Conservation (phyloP, 192 early-diverging fungal species). For the Podochytrium sp. region DNA sequence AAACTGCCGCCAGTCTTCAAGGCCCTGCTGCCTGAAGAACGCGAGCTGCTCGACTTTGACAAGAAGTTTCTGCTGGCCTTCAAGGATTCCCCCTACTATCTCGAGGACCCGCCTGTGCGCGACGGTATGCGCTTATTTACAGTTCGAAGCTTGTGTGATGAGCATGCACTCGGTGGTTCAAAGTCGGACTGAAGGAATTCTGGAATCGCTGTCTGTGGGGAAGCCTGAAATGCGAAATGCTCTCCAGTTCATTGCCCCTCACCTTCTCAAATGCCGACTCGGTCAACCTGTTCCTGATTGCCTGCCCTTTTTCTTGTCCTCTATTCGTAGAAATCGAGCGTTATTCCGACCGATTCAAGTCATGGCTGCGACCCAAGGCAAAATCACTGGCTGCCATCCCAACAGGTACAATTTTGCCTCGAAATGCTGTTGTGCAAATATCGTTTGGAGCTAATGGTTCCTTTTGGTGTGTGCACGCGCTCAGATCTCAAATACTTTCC, state of each 20-base stretch:
- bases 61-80: constrained; percentile 14
- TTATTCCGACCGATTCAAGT: constrained; percentile 34
- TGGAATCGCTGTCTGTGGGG: neutral
- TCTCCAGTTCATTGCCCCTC: no score
- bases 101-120: constrained; percentile 20
- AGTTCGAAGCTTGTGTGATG: no score
- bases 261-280: neutral
- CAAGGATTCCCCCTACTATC: constrained; percentile 29
- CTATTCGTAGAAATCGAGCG: constrained; percentile 28
- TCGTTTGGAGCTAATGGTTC: no score
- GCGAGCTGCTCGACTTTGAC: constrained; percentile 23
- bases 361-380: constrained; percentile 17
- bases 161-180: no score
- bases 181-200: neutral
- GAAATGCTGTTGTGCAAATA: neutral
- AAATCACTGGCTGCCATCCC: constrained; percentile 16
- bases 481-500: constrained; percentile 30
- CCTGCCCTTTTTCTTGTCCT: neutral
- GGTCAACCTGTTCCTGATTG: neutral
- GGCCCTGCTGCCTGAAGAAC: neutral
- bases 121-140: constrained; percentile 6
- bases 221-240: no score
- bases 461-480: no score
- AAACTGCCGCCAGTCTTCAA: constrained; percentile 18
- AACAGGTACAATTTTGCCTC: constrained; percentile 3